Evolutionary conservation across 495 filamentous ascomycete species (phyloP), one percentile per base, ranked within the genome.

Genomic region (Penicillium lividum): DNA sequence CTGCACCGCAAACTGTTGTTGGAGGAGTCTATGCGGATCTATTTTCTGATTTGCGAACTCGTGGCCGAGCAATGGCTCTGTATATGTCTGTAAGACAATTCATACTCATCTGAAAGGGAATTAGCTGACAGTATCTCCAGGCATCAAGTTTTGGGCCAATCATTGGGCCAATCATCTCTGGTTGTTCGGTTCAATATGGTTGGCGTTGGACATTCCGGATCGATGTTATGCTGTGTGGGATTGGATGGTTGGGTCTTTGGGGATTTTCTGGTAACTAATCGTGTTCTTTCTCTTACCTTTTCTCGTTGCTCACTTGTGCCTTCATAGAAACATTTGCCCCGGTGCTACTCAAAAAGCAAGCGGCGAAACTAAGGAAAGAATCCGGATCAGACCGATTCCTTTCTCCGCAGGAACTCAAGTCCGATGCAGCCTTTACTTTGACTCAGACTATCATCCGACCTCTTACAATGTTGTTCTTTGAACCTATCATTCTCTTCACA

Each of bases 1-100:
- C 83, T 31, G 82, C 82, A 15, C 87, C 89, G 1, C 87, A 92
- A 51, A 82, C 86, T 4, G 80, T 92, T 7, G 81, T 89, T 15
- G 85, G 88, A 0, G 90, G 90, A 8, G 75, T 91, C 3, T 89
- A 88, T 65, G 89, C 90, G 0, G 90, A 94, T 72, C 77, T 91
- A 7, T 88, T 83, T 60, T 75, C 76, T 22, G 78, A 86, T 62
- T 70, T 83, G 4, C 66, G 80, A 16, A 73, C 71, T 25, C 77
- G 90, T 16, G 90, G 90, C 3, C 78, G 87, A 7, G 86, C 85
- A 4, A 88, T 92, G 83, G 82, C 86, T 1, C 69, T 83, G 5
- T 92, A 90, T 70, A 89, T 87, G 82, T 83, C 80, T 31, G 86
- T 87, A 70, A 75, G 84, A 78, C 7, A 5, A 11, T 1, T 16